Evolutionary conservation across 305 asterid species (phyloP).

Genomic region (Solanum hybrid): DNA sequence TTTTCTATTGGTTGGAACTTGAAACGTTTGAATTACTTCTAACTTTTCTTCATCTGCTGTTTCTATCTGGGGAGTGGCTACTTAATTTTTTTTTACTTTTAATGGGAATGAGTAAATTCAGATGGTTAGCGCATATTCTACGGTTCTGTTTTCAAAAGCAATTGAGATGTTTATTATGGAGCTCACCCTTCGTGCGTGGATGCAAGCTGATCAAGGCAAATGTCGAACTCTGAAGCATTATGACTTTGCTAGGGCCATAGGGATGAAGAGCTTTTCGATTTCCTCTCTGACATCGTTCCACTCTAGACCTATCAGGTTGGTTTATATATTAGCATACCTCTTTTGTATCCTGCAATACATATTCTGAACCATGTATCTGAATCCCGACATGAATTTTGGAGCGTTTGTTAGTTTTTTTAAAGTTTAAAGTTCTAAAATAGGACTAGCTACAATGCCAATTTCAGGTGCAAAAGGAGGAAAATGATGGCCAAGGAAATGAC

Average conservation of each 20-base stretch:
- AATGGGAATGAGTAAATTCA: conserved; percentile 1
- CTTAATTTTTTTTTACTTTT: not conserved
- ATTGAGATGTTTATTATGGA: conserved; percentile 33
- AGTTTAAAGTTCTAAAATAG: not conserved
- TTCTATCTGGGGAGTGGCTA: not conserved
- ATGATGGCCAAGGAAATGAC: not conserved
- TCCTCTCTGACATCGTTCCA: conserved; percentile 24
- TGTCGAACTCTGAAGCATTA: conserved; percentile 21
- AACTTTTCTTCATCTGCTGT: not conserved
- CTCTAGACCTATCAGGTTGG: conserved; percentile 17
- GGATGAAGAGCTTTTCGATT: conserved; percentile 9
- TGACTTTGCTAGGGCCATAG: conserved; percentile 30
- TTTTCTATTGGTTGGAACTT: not conserved
- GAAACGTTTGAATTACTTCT: not conserved
- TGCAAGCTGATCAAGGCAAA: conserved; percentile 13
- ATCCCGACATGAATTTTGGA: not conserved
- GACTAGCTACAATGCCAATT: not conserved
- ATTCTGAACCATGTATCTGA: not conserved
- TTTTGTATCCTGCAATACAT: not conserved
- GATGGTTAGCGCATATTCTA: conserved; percentile 38
- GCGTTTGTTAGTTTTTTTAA: not conserved
- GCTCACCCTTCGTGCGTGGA: conserved; percentile 29
- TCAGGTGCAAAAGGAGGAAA: not conserved
- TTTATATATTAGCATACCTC: not conserved
- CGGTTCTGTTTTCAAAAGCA: conserved; percentile 27